Conservation (phyloP, 2,329 filamentous ascomycete genomes). For the Talaromyces sp. region DNA sequence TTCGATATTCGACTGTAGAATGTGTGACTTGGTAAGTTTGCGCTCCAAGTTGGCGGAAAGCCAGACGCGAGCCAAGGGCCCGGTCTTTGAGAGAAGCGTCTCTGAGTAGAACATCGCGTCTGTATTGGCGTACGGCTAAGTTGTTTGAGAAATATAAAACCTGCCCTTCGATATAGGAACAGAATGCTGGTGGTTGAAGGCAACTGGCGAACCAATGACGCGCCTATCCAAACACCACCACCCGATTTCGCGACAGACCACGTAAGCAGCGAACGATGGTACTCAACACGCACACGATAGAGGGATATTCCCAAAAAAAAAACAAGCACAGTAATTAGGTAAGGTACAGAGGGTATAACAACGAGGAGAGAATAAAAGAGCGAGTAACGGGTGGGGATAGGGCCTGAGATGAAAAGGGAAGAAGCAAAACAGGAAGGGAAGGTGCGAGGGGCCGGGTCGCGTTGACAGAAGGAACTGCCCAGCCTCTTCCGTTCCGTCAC, state of each 20-base stretch:
- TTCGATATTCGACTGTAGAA: conserved; percentile 89
- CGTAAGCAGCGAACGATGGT: neutral
- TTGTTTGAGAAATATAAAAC: conserved; percentile 25
- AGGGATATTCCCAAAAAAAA: neutral
- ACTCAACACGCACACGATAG: conserved; percentile 1
- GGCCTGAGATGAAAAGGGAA: conserved; percentile 14
- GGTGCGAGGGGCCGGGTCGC: conserved; percentile 18
- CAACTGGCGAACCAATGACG: conserved; percentile 14
- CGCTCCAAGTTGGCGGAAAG: conserved; percentile 96
- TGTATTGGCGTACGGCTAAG: conserved; percentile 24
- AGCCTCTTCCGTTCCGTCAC: conserved; percentile 14
- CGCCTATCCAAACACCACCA: conserved; percentile 19
- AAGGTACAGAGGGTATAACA: neutral
- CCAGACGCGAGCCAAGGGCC: conserved; percentile 96
- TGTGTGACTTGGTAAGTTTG: conserved; percentile 96
- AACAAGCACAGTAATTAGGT: neutral
- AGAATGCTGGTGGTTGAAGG: conserved; percentile 8
- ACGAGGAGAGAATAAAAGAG: neutral
- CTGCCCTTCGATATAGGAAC: neutral
- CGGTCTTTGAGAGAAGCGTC: conserved; percentile 91
- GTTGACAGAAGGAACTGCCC: conserved; percentile 12
- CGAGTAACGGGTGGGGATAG: conserved; percentile 4
- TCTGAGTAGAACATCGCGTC: conserved; percentile 90
- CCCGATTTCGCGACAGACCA: conserved; percentile 15
- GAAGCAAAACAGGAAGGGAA: conserved; percentile 16